Evolutionary conservation across 208 protist species (phyloP), one percentile per base, ranked within the genome.

Genomic region (Acanthamoeba lugdunensis): DNA sequence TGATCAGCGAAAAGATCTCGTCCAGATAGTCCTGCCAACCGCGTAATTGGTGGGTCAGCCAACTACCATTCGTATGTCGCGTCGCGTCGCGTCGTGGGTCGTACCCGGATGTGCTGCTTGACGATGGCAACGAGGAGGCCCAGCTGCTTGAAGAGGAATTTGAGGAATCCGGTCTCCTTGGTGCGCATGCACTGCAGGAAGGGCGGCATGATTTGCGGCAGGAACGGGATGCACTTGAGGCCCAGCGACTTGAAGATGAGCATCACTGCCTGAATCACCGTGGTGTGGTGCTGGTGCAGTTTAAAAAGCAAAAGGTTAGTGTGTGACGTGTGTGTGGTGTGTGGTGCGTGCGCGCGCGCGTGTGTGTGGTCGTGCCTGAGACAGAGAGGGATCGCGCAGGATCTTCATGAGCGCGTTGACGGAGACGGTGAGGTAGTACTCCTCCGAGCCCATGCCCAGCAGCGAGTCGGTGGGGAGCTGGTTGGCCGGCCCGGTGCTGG

Each of bases 161-260:
- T 94, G 28, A 97, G 81, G 45, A 98, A 96, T 1, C 54, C 52
- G 16, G 84, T 88, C 81, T 98, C 96, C 58, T 95, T 94, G 11
- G 48, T 90, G 13, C 96, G 85, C 90, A 92, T 79, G 65, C 58
- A 45, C 56, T 94, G 90, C 13, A 94, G 61, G 28, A 98, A 97
- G n/a, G 97, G 90, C 67, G 98, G 98, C 92, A 99, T 96, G 41
- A 98, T 96, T 58, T 95, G 90, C 13, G 98, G 96, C 14, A 99
- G 94, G 88, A 98, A 98, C 13, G 95, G 95, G n/a, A 98, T 96
- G 77, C 95, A 96, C 92, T 98, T 97, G 11, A 97, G 48, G 75
- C 97, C 97, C 18, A 98, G 90, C 16, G 84, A 94, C 69, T 97
- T 96, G 90, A 98, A 97, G 33, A 98, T 98, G 77, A 96, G 96